phyloP scores from a whole-genome alignment of 352 stramenopile genomes.

The Pythium guiyangense region DNA sequence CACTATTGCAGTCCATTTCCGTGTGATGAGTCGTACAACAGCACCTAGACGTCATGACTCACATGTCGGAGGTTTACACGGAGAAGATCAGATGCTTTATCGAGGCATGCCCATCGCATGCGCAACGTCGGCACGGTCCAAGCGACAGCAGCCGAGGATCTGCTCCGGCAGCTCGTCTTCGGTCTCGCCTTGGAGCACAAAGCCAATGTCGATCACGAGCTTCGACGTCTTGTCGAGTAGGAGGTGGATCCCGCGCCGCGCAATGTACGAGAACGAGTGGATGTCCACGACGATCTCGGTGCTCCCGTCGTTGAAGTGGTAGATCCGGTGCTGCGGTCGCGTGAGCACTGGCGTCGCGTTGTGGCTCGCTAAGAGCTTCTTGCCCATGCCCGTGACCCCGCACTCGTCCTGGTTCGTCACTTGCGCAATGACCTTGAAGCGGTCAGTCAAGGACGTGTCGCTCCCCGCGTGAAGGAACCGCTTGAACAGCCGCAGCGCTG shows the following conservation, averaged over 20 bases:
- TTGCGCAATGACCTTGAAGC: constrained; percentile 85
- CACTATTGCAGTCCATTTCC: not conserved
- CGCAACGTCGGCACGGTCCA: constrained; percentile 67
- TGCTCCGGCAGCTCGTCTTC: constrained; percentile 86
- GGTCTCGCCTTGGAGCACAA: constrained; percentile 83
- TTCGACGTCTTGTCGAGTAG: constrained; percentile 71
- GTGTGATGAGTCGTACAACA: not conserved
- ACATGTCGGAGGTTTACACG: not conserved
- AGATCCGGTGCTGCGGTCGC: constrained; percentile 80
- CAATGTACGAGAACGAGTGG: constrained; percentile 82
- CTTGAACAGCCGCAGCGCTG: constrained; percentile 56
- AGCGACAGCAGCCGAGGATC: constrained; percentile 77
- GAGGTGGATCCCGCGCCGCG: constrained; percentile 70
- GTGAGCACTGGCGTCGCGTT: constrained; percentile 82
- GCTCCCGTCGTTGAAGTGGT: constrained; percentile 60
- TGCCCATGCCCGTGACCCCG: constrained; percentile 64
- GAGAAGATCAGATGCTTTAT: too few relatives aligned
- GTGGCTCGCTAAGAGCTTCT: constrained; percentile 76
- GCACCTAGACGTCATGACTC: not conserved
- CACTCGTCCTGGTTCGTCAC: constrained; percentile 85
- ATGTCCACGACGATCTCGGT: constrained; percentile 80
- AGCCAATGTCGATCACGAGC: constrained; percentile 85
- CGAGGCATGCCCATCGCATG: constrained; percentile 51
- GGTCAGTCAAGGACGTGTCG: constrained; percentile 67
- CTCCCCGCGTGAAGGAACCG: constrained; percentile 63